phyloP scores from a whole-genome alignment of 495 filamentous ascomycete species.

The Hypomontagnella monticulosa region DNA sequence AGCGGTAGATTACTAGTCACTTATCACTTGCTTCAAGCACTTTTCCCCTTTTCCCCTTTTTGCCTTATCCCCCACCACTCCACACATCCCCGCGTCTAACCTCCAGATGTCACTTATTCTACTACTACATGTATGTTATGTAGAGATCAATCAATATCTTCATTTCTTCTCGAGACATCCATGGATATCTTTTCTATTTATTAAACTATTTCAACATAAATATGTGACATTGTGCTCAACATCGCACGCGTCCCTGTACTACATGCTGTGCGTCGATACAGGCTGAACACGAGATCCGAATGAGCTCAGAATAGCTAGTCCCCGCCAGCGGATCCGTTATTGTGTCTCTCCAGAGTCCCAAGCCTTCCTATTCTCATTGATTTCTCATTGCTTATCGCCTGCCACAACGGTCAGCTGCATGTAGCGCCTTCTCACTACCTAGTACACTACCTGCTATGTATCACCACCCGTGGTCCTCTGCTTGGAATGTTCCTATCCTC shows the following conservation, averaged over 20 bases:
- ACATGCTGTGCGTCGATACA: slow-evolving; percentile 25
- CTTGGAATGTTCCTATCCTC: slow-evolving; percentile 35
- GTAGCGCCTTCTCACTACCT: slow-evolving; percentile 6
- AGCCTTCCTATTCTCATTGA: background rate
- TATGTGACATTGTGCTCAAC: slow-evolving; percentile 3
- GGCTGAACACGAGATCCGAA: slow-evolving; percentile 38
- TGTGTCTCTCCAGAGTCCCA: slow-evolving; percentile 6
- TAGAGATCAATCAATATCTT: no score
- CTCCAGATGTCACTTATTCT: no score
- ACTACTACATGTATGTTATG: no score
- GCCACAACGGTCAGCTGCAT: slow-evolving; percentile 34
- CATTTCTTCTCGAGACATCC: background rate
- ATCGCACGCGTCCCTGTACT: slow-evolving; percentile 3
- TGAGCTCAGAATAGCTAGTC: slow-evolving; percentile 3
- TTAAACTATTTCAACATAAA: background rate
- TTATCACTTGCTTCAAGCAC: background rate
- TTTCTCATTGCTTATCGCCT: slow-evolving; percentile 22
- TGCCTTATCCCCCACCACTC: slow-evolving; percentile 16
- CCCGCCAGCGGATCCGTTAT: slow-evolving; percentile 24
- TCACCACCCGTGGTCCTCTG: slow-evolving; percentile 32
- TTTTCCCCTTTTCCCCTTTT: no score
- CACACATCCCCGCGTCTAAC: slow-evolving; percentile 19
- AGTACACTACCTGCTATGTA: slow-evolving; percentile 26
- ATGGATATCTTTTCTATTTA: background rate
- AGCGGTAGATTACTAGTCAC: background rate